phyloP scores from a whole-genome alignment of 208 protist genomes.

The Acanthamoeba castellanii region DNA sequence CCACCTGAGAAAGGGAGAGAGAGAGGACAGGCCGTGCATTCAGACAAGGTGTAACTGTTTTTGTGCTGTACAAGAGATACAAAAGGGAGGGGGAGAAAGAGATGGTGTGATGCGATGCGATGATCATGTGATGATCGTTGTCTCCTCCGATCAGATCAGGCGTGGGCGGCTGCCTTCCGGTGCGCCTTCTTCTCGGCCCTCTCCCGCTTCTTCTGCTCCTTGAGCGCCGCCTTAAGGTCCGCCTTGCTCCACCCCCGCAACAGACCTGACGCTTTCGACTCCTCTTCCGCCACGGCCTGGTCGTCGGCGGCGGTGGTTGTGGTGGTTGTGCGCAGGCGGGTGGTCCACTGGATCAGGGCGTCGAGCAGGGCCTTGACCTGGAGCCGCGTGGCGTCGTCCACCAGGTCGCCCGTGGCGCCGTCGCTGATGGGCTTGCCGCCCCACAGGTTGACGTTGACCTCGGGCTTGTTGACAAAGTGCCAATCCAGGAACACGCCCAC shows the following conservation, averaged over 20 bases:
- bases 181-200: background rate
- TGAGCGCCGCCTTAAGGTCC: background rate
- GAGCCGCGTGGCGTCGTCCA: background rate
- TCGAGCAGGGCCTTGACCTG: background rate
- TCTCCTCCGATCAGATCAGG: too few relatives aligned
- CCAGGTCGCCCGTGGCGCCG: background rate
- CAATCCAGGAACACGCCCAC: background rate
- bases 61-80: too few relatives aligned
- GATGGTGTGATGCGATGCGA: too few relatives aligned
- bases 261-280: background rate
- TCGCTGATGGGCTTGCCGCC: background rate
- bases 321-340: too few relatives aligned
- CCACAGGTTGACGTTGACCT: background rate
- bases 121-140: too few relatives aligned
- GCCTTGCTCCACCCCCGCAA: background rate
- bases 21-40: too few relatives aligned
- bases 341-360: background rate
- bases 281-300: background rate
- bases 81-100: too few relatives aligned
- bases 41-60: too few relatives aligned
- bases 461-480: constrained; percentile 21
- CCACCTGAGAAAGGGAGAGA: too few relatives aligned
- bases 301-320: too few relatives aligned
- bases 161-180: too few relatives aligned
- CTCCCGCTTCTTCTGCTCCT: background rate